Evolutionary conservation across 805 yeast genomes (phyloP).

Genomic region (Saccharomycopsis babjevae): DNA sequence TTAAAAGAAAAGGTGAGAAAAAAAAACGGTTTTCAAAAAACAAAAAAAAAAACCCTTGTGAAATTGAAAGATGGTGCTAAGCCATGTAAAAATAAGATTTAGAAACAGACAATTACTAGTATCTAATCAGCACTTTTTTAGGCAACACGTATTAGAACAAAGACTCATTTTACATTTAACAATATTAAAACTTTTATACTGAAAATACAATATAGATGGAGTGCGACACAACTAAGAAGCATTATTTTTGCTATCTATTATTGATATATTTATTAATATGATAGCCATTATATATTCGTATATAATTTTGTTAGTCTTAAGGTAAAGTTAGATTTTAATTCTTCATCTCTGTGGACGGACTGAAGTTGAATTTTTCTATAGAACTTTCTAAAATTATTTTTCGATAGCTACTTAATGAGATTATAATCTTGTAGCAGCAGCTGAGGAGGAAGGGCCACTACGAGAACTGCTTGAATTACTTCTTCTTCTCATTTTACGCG

Average conservation of each 20-base stretch:
- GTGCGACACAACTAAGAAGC: neutral
- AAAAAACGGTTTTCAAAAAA: neutral
- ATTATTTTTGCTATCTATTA: neutral
- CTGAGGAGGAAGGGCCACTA: neutral
- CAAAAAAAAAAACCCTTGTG: neutral
- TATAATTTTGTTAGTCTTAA: neutral
- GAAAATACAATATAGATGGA: too few relatives aligned
- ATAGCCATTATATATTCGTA: neutral
- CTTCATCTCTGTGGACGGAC: too few relatives aligned
- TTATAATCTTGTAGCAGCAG: neutral
- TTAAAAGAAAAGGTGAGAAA: neutral
- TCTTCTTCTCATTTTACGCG: slow-evolving; percentile 29
- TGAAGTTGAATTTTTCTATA: too few relatives aligned
- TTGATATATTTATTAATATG: neutral
- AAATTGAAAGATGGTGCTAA: neutral
- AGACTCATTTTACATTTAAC: too few relatives aligned
- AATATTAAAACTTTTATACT: too few relatives aligned
- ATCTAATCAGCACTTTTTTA: neutral
- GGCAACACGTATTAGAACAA: neutral
- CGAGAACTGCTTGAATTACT: slow-evolving; percentile 13
- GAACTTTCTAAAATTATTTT: too few relatives aligned
- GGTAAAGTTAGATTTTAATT: neutral
- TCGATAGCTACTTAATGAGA: too few relatives aligned
- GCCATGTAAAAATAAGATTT: neutral
- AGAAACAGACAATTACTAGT: neutral